Conservation (phyloP, 768 basidiomycete species). For the Phanerodontia chrysosporium region DNA sequence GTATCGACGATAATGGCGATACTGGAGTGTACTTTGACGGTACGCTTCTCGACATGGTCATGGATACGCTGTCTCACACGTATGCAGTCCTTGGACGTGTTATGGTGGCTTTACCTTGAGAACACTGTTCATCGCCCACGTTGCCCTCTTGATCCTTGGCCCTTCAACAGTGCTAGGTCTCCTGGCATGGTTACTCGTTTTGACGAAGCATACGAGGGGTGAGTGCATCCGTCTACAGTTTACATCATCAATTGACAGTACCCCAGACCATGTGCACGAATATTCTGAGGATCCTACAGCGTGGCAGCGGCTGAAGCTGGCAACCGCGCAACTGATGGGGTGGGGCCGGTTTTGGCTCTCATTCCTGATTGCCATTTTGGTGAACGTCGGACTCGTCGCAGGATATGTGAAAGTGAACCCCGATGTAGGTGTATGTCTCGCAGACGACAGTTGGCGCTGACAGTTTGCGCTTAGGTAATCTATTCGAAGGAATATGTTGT, state of each 20-base stretch:
- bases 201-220: slow-evolving; percentile 20
- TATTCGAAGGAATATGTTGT: slow-evolving; percentile 56
- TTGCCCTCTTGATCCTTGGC: slow-evolving; percentile 58
- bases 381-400: slow-evolving; percentile 45
- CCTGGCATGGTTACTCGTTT: slow-evolving; percentile 30
- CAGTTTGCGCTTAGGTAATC: slow-evolving; percentile 41
- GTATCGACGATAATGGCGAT: slow-evolving; percentile 20
- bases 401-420: slow-evolving; percentile 56
- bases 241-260: neutral
- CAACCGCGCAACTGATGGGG: slow-evolving; percentile 35
- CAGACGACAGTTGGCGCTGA: neutral
- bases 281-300: neutral
- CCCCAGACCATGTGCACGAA: neutral
- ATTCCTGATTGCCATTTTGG: slow-evolving; percentile 38
- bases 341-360: slow-evolving; percentile 65
- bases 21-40: slow-evolving; percentile 68
- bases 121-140: slow-evolving; percentile 49
- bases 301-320: slow-evolving; percentile 23
- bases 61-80: neutral
- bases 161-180: slow-evolving; percentile 51
- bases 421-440: slow-evolving; percentile 43
- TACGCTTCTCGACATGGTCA: slow-evolving; percentile 30
- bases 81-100: slow-evolving; percentile 52
- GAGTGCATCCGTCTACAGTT: neutral
- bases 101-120: slow-evolving; percentile 54